A percentile compares a stretch with the other conserved stretches of the same genome.
phyloP scores from a whole-genome alignment of 1,284 basidiomycete genomes.

The Moniliophthora roreri region DNA sequence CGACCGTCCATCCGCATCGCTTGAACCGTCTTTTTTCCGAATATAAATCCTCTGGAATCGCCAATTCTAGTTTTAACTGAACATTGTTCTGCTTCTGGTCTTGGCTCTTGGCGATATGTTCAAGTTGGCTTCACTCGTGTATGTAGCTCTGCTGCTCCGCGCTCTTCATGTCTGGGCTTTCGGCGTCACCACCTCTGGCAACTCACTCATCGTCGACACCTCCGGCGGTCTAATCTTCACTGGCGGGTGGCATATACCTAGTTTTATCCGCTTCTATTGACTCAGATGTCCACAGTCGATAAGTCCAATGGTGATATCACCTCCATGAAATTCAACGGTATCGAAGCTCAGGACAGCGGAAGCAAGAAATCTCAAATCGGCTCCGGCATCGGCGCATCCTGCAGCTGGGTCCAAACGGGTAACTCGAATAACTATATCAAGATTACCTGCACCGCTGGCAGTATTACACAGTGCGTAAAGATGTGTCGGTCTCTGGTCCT shows the following conservation, averaged over 20 bases:
- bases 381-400: conserved; percentile 34
- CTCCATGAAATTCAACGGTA: conserved; percentile 34
- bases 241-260: conserved; percentile 7
- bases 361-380: conserved; percentile 30
- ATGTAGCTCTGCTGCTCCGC: conserved; percentile 8
- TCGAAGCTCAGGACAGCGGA: conserved; percentile 21
- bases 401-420: conserved; percentile 27
- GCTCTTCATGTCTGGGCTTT: conserved; percentile 8
- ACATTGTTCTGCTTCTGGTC: no score
- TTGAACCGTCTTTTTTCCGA: no score
- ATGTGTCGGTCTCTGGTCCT: not conserved
- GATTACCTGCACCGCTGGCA: conserved; percentile 33
- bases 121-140: not conserved
- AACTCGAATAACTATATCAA: conserved; percentile 33
- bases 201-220: conserved; percentile 16
- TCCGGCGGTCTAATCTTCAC: conserved; percentile 18
- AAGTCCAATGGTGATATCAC: conserved; percentile 31
- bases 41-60: no score
- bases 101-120: no score
- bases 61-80: no score
- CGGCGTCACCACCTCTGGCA: conserved; percentile 15
- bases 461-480: conserved; percentile 28
- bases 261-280: not conserved
- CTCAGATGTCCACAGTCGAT: conserved; percentile 20
- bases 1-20: no score